phyloP scores from a whole-genome alignment of 2,329 filamentous ascomycete genomes.

The Seiridium unicorne region DNA sequence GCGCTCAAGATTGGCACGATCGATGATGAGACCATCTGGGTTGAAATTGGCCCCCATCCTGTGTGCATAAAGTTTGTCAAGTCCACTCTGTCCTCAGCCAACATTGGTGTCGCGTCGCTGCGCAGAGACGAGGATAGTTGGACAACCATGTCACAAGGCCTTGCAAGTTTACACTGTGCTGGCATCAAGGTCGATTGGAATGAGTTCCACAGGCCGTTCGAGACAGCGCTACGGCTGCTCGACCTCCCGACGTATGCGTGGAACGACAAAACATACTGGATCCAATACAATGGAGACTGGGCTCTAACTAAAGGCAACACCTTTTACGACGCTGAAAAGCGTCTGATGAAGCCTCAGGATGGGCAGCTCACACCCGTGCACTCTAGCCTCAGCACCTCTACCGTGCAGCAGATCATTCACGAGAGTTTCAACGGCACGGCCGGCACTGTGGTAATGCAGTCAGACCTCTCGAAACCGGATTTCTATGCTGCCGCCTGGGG shows the following conservation, averaged over 20 bases:
- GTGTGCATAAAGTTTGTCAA: constrained; percentile 59
- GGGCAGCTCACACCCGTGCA: too few relatives aligned
- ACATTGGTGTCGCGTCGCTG: constrained; percentile 48
- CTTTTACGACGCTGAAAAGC: constrained; percentile 36
- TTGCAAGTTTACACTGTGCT: constrained; percentile 53
- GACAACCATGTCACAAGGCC: constrained; percentile 50
- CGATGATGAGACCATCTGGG: constrained; percentile 56
- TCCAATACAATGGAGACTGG: constrained; percentile 67
- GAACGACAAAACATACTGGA: constrained; percentile 71
- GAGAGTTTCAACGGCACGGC: constrained; percentile 24
- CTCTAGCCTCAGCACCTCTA: constrained; percentile 24
- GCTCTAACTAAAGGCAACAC: constrained; percentile 56
- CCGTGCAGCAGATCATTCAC: constrained; percentile 33
- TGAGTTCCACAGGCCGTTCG: constrained; percentile 61
- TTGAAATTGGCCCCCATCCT: constrained; percentile 69
- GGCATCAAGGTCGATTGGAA: constrained; percentile 68
- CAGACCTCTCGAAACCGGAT: constrained; percentile 37
- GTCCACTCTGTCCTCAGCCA: constrained; percentile 24
- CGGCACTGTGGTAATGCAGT: constrained; percentile 31
- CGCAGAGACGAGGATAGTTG: constrained; percentile 55
- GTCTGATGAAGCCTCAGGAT: background rate
- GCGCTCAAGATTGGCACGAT: constrained; percentile 48
- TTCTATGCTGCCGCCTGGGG: constrained; percentile 36
- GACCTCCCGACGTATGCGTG: constrained; percentile 69
- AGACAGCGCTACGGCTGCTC: constrained; percentile 44